Conservation (phyloP, 306 rosid genomes). For the Bauhinia variegata region DNA sequence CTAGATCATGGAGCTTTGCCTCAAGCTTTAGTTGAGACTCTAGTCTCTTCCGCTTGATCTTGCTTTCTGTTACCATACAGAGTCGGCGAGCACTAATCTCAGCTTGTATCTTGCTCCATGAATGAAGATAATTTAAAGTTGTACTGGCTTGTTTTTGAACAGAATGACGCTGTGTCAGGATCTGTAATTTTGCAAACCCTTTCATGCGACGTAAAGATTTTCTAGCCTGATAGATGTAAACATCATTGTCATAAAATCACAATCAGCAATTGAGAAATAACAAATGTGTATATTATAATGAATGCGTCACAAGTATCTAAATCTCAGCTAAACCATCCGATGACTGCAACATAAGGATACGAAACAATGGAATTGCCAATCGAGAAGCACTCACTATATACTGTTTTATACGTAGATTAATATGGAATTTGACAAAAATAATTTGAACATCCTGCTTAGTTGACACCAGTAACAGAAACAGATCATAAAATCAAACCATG, state of each 20-base stretch:
- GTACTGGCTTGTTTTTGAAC: constrained; percentile 73
- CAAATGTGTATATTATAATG: not conserved
- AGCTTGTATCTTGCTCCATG: constrained; percentile 84
- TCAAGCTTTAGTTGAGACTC: constrained; percentile 90
- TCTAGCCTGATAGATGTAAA: constrained; percentile 66
- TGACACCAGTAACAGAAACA: too few species aligned
- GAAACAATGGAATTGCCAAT: not conserved
- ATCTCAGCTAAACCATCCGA: constrained; percentile 17
- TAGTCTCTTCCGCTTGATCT: constrained; percentile 71
- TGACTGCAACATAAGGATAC: not conserved
- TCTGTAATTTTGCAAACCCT: constrained; percentile 70
- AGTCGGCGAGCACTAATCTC: constrained; percentile 78
- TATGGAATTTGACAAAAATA: too few species aligned
- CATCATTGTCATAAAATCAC: constrained; percentile 22
- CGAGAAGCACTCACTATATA: not conserved
- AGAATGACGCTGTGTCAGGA: constrained; percentile 54
- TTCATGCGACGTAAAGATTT: constrained; percentile 70
- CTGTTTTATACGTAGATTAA: not conserved
- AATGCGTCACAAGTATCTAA: constrained; percentile 1
- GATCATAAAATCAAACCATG: too few species aligned
- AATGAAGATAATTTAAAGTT: constrained; percentile 73
- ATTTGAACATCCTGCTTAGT: too few species aligned
- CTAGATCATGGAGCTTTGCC: constrained; percentile 87
- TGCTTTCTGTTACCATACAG: constrained; percentile 92
- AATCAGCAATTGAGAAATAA: constrained; percentile 13